Conservation (phyloP, 129 eudicot genomes). For the Heracleum sosnowskyi region DNA sequence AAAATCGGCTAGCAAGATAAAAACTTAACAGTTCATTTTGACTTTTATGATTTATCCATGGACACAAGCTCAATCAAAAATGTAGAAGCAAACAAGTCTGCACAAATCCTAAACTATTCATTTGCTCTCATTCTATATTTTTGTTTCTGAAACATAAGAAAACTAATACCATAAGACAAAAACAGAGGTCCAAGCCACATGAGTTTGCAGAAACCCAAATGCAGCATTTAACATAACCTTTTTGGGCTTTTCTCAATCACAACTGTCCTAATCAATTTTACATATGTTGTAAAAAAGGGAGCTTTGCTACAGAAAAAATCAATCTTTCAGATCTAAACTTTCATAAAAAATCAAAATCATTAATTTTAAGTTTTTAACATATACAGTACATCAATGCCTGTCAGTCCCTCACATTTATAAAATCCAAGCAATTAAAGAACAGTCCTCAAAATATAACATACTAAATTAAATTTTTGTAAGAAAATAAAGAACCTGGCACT, state of each 20-base stretch:
- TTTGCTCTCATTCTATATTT: not conserved
- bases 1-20: not conserved
- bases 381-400: no score
- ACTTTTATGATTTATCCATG: not conserved
- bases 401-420: conserved; percentile 15
- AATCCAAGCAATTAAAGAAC: conserved; percentile 6
- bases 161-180: not conserved
- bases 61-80: not conserved
- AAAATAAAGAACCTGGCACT: conserved; percentile 58
- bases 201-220: not conserved
- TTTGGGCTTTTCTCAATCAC: not conserved
- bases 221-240: not conserved
- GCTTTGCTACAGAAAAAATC: not conserved
- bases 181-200: not conserved
- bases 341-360: not conserved
- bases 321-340: not conserved
- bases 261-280: not conserved
- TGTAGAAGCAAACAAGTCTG: not conserved
- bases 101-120: not conserved
- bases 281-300: not conserved
- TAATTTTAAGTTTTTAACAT: not conserved
- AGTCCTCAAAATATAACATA: conserved; percentile 8
- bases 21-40: not conserved
- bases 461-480: no score
- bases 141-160: not conserved